A percentile compares a stretch with the other conserved stretches of the same genome.
phyloP scores from a whole-genome alignment of 208 protist species.

The Wallacemonas collosoma region DNA sequence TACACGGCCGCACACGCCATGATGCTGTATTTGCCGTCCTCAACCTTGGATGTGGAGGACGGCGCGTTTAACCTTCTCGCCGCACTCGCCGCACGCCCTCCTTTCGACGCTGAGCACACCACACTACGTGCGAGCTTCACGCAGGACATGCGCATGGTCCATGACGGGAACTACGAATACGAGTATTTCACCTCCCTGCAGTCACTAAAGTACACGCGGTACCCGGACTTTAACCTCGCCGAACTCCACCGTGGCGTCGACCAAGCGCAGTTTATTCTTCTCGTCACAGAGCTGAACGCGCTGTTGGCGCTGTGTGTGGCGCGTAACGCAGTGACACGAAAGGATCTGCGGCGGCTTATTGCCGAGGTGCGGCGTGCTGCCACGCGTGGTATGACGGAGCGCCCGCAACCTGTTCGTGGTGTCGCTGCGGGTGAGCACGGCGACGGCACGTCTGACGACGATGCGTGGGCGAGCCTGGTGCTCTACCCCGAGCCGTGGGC shows the following conservation, averaged over 20 bases:
- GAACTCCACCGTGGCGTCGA: constrained; percentile 4
- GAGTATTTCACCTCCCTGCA: background rate
- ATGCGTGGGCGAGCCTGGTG: background rate
- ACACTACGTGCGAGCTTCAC: background rate
- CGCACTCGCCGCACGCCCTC: constrained; percentile 3
- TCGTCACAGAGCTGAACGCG: constrained; percentile 5
- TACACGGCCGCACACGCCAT: constrained; percentile 6
- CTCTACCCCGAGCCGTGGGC: constrained; percentile 1
- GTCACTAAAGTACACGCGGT: constrained; percentile 2
- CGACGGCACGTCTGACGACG: background rate
- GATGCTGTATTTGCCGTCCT: constrained; percentile 4
- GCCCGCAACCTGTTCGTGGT: background rate
- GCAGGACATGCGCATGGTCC: background rate
- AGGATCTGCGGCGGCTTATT: constrained; percentile 13
- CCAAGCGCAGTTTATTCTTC: constrained; percentile 5
- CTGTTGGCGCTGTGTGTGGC: constrained; percentile 8
- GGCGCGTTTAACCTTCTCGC: constrained; percentile 1
- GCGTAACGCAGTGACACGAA: constrained; percentile 6
- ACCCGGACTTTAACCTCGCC: constrained; percentile 8
- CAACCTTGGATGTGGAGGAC: constrained; percentile 4
- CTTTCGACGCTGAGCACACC: background rate
- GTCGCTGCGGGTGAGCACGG: background rate
- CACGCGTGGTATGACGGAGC: background rate
- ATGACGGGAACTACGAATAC: background rate
- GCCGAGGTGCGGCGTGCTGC: constrained; percentile 9